Conservation (phyloP, 805 yeast species). For the Saccharomycopsis sp. region DNA sequence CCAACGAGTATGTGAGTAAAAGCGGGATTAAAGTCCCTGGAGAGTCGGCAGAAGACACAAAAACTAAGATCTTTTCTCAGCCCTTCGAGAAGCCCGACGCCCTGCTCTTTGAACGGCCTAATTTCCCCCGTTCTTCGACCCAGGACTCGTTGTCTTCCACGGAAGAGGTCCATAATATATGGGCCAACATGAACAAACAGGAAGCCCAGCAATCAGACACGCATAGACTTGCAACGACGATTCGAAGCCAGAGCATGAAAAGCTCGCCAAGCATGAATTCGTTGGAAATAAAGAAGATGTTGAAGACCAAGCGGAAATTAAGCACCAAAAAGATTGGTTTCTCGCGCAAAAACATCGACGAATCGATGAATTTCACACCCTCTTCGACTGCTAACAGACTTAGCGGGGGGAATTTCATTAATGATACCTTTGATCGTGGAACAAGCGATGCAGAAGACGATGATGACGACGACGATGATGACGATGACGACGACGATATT, state of each 20-base stretch:
- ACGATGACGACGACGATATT: constrained; percentile 5
- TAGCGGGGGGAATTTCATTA: constrained; percentile 11
- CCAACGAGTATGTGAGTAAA: constrained; percentile 17
- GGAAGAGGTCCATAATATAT: constrained; percentile 21
- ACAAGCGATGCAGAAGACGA: constrained; percentile 9
- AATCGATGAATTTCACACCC: not conserved
- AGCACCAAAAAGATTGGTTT: constrained; percentile 2
- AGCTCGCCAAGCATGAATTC: constrained; percentile 44
- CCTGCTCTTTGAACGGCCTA: constrained; percentile 14
- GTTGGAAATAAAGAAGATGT: constrained; percentile 37
- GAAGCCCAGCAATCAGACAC: not conserved
- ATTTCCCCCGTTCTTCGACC: constrained; percentile 18
- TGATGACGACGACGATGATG: too few relatives aligned
- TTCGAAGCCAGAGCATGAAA: constrained; percentile 39
- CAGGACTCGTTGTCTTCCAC: constrained; percentile 20
- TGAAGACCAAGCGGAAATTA: constrained; percentile 26
- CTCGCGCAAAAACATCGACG: not conserved
- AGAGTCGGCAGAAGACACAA: not conserved
- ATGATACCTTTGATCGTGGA: constrained; percentile 17
- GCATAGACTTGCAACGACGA: constrained; percentile 28
- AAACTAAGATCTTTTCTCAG: constrained; percentile 12
- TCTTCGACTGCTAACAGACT: not conserved
- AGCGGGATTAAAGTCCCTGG: constrained; percentile 9
- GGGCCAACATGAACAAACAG: constrained; percentile 15
- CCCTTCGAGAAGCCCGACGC: constrained; percentile 16